Evolutionary conservation across 805 yeast species (phyloP).

Genomic region (Candida loeiensis): DNA sequence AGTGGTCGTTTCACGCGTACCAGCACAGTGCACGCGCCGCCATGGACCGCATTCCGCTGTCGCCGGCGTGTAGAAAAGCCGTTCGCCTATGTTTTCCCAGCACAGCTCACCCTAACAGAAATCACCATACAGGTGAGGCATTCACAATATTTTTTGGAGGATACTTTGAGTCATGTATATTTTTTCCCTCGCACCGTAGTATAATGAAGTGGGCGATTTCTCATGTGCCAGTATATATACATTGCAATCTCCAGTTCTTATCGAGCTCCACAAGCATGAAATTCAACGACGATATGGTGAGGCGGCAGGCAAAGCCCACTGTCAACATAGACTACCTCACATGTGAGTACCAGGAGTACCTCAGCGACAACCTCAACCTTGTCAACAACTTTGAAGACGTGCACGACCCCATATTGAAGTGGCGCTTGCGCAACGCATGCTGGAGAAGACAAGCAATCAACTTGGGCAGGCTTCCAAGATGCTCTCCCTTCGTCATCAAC

Average conservation of each 20-base stretch:
- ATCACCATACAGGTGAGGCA: background rate
- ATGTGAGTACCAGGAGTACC: slow-evolving; percentile 6
- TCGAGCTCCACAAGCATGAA: background rate
- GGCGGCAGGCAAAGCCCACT: background rate
- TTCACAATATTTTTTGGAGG: background rate
- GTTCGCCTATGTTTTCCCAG: no score
- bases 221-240: slow-evolving; percentile 2
- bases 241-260: background rate
- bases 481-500: slow-evolving; percentile 45
- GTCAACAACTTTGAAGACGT: slow-evolving; percentile 12
- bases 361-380: slow-evolving; percentile 18
- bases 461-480: slow-evolving; percentile 22
- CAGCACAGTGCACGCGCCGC: no score
- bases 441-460: slow-evolving; percentile 41
- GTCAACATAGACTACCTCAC: slow-evolving; percentile 32
- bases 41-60: no score
- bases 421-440: slow-evolving; percentile 31
- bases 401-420: background rate
- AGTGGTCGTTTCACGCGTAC: no score
- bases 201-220: background rate
- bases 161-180: background rate
- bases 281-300: background rate
- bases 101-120: background rate
- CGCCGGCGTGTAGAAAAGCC: no score
- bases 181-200: background rate